Evolutionary conservation across 2,329 filamentous ascomycete species (phyloP).

Genomic region (Aspergillus sp.): DNA sequence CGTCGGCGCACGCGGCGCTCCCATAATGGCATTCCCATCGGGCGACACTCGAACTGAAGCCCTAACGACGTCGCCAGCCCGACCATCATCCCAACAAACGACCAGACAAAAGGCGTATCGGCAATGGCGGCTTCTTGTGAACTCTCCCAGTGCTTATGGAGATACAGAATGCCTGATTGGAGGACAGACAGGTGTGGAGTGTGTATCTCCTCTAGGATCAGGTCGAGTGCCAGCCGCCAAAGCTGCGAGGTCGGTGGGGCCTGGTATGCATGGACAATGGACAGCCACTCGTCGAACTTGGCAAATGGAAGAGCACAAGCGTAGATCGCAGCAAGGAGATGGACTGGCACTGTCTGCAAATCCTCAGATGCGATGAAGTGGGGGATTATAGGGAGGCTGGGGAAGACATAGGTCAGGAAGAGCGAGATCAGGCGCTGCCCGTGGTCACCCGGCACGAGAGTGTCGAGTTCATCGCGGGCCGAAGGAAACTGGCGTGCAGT

Average conservation of each 20-base stretch:
- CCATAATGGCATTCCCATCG: slow-evolving; percentile 39
- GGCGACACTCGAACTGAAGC: slow-evolving; percentile 37
- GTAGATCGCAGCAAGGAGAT: slow-evolving; percentile 34
- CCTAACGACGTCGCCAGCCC: slow-evolving; percentile 35
- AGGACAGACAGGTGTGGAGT: slow-evolving; percentile 31
- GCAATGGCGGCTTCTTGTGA: slow-evolving; percentile 25
- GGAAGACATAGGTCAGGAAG: slow-evolving; percentile 32
- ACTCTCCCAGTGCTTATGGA: slow-evolving; percentile 25
- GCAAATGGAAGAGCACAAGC: slow-evolving; percentile 34
- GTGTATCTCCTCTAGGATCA: slow-evolving; percentile 34
- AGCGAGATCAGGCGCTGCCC: slow-evolving; percentile 24
- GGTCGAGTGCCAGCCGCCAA: slow-evolving; percentile 33
- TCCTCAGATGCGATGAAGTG: slow-evolving; percentile 19
- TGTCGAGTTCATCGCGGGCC: slow-evolving; percentile 22
- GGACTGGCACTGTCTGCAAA: slow-evolving; percentile 24
- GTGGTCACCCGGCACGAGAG: slow-evolving; percentile 24
- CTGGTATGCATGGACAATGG: slow-evolving; percentile 29
- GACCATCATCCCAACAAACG: slow-evolving; percentile 36
- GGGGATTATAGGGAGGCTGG: slow-evolving; percentile 22
- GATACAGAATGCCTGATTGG: slow-evolving; percentile 33
- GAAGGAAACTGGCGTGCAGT: background rate
- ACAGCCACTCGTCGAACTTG: slow-evolving; percentile 30
- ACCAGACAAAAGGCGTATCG: slow-evolving; percentile 38
- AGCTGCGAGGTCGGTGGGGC: slow-evolving; percentile 24
- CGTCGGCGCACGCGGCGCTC: slow-evolving; percentile 39